Evolutionary conservation across 495 filamentous ascomycete genomes (phyloP).

Genomic region (Aspergillus ellipticus): DNA sequence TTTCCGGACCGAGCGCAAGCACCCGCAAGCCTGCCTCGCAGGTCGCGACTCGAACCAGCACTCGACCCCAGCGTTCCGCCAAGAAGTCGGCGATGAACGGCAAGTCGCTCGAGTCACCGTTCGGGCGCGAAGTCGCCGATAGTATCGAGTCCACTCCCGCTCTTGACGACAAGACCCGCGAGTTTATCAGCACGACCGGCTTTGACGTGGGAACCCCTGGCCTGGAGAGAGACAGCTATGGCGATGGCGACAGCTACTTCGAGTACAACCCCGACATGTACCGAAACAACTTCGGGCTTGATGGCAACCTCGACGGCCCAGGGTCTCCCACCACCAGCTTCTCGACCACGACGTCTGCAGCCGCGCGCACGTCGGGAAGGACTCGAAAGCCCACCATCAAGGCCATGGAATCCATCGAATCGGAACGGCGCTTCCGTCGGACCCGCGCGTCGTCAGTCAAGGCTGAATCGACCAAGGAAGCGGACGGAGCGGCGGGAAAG

Average conservation of each 20-base stretch:
- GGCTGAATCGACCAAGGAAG: conserved; percentile 1
- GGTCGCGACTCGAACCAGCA: background rate
- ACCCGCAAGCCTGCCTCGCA: background rate
- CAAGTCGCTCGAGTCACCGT: background rate
- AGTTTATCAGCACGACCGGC: background rate
- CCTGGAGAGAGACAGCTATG: conserved; percentile 8
- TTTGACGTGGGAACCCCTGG: background rate
- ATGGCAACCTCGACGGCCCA: conserved; percentile 23
- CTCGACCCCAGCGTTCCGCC: background rate
- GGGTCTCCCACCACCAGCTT: conserved; percentile 27
- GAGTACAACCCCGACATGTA: conserved; percentile 24
- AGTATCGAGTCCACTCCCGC: background rate
- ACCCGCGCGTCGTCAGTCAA: conserved; percentile 10
- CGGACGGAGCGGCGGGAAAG: background rate
- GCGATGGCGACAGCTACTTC: too few species aligned
- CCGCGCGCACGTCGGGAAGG: conserved; percentile 29
- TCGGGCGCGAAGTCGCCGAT: background rate
- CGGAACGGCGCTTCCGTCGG: conserved; percentile 22
- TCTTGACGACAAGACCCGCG: background rate
- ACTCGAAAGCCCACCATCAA: conserved; percentile 38
- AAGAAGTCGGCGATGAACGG: background rate
- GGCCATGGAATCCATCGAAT: conserved; percentile 37
- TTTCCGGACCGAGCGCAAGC: background rate
- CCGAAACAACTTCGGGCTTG: conserved; percentile 21
- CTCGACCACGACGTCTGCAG: conserved; percentile 22